A percentile compares a stretch with the other conserved stretches of the same genome.
Evolutionary conservation across 2,329 filamentous ascomycete genomes (phyloP).

Genomic region (Fusarium sp.): DNA sequence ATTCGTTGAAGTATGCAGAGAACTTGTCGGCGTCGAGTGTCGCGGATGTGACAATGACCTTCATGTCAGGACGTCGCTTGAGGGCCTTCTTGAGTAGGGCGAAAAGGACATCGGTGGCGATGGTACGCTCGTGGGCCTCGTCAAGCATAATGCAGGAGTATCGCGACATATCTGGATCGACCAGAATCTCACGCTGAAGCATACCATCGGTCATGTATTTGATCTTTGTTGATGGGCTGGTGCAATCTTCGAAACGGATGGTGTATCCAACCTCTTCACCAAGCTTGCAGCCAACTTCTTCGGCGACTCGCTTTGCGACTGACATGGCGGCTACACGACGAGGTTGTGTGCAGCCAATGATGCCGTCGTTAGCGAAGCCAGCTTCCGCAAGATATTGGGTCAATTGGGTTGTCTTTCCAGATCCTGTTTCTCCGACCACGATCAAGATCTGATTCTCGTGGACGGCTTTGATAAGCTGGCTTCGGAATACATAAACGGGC

Average conservation of each 20-base stretch:
- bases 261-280: constrained; percentile 97
- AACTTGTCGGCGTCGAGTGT: constrained; percentile 98
- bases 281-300: constrained; percentile 92
- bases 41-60: constrained; percentile 96
- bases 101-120: constrained; percentile 95
- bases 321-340: constrained; percentile 98
- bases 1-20: constrained; percentile 94
- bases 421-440: constrained; percentile 97
- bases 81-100: constrained; percentile 94
- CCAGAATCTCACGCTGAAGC: constrained; percentile 93
- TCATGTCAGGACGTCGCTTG: constrained; percentile 87
- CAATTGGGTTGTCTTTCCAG: constrained; percentile 96
- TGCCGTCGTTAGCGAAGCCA: constrained; percentile 87
- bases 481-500: constrained; percentile 90
- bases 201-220: constrained; percentile 99
- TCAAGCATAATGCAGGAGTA: constrained; percentile 99
- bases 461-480: constrained; percentile 89
- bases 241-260: constrained; percentile 97
- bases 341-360: constrained; percentile 97
- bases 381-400: constrained; percentile 96
- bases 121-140: constrained; percentile 97
- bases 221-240: constrained; percentile 88
- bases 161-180: constrained; percentile 88
- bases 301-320: constrained; percentile 94
- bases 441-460: constrained; percentile 91